Evolutionary conservation across 1,284 basidiomycete species (phyloP), one percentile per base, ranked within the genome.

Genomic region (Rhodotorula sp.): DNA sequence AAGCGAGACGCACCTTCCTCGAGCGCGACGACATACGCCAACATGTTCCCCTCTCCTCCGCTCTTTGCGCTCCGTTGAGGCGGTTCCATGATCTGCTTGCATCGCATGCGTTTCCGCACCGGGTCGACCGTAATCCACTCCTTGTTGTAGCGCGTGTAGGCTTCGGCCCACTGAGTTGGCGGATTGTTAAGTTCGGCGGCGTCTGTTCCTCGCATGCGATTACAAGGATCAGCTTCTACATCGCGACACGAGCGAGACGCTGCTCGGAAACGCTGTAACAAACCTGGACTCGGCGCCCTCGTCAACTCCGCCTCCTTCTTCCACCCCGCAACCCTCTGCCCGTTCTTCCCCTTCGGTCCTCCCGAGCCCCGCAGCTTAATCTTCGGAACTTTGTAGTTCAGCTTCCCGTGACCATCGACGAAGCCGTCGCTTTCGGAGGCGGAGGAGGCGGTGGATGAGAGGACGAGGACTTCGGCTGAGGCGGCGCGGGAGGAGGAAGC

Each of bases 91-190:
- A 86, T 83, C 66, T 86, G 87, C 72, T 87, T 87, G 76, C 90
- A 91, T 75, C 93, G 89, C 69, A 94, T 87, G 62, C 88, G 84
- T 52, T 85, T 87, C 18, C 89, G 87, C 37, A 94, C 85, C 7
- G 93, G 92, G 80, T 99, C 96, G 53, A 98, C 88, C 0, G 93
- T 89, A 26, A 98, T 83, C 95, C 95, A 99, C 52, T 88, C 87
- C 56, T 87, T 88, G 80, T 97, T 94, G 1, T 94, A 88, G 26
- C 91, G 88, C 37, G 91, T 94, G 81, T 94, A 99, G 0, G 97
- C 91, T 80, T 99, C 96, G 1, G 91, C 92, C 96, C 95, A 99
- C 80, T 94, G 92, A 4, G 95, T 89, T 0, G 95, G 96, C 2
- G 94, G 89, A n/a, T 78, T 79, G 7, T 28, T 22, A 16, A 67